Base-by-base conservation (phyloP, 108 stramenopile genomes). In the Stephanodiscus triporus region DNA sequence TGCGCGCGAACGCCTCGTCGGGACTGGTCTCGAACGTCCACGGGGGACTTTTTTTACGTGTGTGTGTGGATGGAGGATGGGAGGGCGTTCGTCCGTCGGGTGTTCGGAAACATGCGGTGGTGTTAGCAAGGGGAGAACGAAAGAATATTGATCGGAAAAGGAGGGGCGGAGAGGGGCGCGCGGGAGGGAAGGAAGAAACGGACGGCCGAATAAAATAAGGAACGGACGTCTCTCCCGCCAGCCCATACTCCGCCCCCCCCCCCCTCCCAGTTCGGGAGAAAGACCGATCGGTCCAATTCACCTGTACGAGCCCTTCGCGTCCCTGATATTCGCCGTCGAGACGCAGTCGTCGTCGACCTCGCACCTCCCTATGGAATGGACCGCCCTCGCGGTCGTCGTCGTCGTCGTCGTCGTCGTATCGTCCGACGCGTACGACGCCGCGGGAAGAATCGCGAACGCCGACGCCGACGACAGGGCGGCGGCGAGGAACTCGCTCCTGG, bases 11-110 rank as follows among this genome's bases (percentile, higher is more conserved):
- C 16, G 89, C 86, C 58, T 95, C 91, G 27, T 89, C 84, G 29
- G 86, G 73, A 38, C 68, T 67, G 10, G 79, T 76, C 68, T 84
- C 79, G 84, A 85, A 95, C 7, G 91, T 92, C 93, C 93, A 95
- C 11, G 93, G 93, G 20, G 89, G 85, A n/a, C 71, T 50, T 62
- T 89, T 89, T 7, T 78, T 23, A 11, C 10, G n/a, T n/a, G n/a
- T n/a, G n/a, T n/a, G 55, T 56, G 23, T 2, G 24, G 20, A 26
- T 8, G 23, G 24, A 11, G 8, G 20, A 56, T 56, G 11, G 32
- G 32, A 34, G 32, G 32, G 5, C 32, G 32, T 4, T 4, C 32
- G 32, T 34, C 32, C 32, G 32, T n/a, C n/a, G n/a, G n/a, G n/a
- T n/a, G n/a, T n/a, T n/a, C n/a, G n/a, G n/a, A n/a, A n/a, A n/a